Conservation (phyloP, 768 basidiomycete genomes). For the Pisolithus orientalis region DNA sequence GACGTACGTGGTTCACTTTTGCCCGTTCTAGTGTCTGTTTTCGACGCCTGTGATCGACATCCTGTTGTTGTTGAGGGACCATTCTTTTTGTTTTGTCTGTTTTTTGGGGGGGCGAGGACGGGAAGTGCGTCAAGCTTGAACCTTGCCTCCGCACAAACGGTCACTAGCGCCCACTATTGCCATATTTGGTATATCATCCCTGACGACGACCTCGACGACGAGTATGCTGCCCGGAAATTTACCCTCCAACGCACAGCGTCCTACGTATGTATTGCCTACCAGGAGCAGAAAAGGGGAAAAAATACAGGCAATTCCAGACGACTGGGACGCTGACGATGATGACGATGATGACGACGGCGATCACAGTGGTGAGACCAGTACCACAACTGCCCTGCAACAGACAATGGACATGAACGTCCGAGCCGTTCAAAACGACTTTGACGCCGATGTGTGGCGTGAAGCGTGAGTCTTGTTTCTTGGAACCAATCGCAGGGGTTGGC, state of each 20-base stretch:
- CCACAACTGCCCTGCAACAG: too few relatives aligned
- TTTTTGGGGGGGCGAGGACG: too few relatives aligned
- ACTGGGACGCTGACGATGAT: constrained; percentile 55
- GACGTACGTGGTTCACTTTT: constrained; percentile 2
- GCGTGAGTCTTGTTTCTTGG: constrained; percentile 45
- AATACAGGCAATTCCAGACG: constrained; percentile 32
- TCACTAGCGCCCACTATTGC: too few relatives aligned
- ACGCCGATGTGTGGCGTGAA: constrained; percentile 58
- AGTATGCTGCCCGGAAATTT: too few relatives aligned
- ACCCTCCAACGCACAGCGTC: too few relatives aligned
- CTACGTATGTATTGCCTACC: neutral
- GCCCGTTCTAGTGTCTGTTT: neutral
- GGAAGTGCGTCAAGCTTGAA: too few relatives aligned
- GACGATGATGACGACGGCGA: constrained; percentile 30
- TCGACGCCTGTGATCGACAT: neutral
- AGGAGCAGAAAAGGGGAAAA: neutral
- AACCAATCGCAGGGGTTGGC: too few relatives aligned
- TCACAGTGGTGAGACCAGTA: neutral
- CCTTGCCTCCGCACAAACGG: too few relatives aligned
- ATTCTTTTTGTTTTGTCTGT: too few relatives aligned
- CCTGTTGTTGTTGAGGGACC: neutral
- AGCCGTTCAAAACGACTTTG: constrained; percentile 28
- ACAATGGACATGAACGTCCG: neutral
- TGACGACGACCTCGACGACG: too few relatives aligned
- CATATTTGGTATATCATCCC: too few relatives aligned